A percentile compares a stretch with the other conserved stretches of the same genome.
These are phyloP conservation scores for Cytospora schulzeri DNA, from an alignment of 2,329 filamentous ascomycete genomes.

Conservation along the genomic window DNA sequence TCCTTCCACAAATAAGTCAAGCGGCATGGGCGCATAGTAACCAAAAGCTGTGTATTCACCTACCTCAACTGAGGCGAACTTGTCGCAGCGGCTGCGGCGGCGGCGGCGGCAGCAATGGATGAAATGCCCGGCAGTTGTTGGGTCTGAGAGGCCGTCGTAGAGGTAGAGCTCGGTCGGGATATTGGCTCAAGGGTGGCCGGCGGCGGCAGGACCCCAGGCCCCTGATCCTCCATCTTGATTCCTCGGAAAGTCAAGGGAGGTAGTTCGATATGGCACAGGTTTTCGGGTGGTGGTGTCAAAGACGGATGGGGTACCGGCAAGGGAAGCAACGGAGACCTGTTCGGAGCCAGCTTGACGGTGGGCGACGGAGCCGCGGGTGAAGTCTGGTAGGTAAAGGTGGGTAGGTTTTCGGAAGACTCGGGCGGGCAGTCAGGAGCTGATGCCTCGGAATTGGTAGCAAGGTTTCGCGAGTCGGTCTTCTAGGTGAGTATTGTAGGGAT, in stretches of 20 bases:
- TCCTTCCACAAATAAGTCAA: not conserved
- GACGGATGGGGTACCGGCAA: constrained; percentile 26
- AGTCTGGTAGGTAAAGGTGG: not conserved
- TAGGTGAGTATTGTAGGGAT: not conserved
- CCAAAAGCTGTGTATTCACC: constrained; percentile 31
- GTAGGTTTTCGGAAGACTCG: not conserved
- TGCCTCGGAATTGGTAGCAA: constrained; percentile 2
- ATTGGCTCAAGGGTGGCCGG: constrained; percentile 48
- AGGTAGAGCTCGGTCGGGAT: constrained; percentile 53
- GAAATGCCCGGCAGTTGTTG: constrained; percentile 50
- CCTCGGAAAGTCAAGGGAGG: constrained; percentile 31
- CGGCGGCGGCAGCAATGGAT: constrained; percentile 44
- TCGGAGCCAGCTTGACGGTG: constrained; percentile 35
- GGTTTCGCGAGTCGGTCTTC: not conserved
- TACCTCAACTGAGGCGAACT: constrained; percentile 52
- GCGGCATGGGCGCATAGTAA: not conserved
- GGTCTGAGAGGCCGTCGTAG: constrained; percentile 47
- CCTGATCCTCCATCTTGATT: constrained; percentile 42
- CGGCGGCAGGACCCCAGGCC: constrained; percentile 41
- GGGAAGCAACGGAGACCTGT: constrained; percentile 29
- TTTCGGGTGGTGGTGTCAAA: constrained; percentile 31
- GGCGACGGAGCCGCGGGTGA: not conserved
- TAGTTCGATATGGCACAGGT: constrained; percentile 29
- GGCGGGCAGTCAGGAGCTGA: not conserved
- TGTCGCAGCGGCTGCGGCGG: constrained; percentile 35